A percentile compares a stretch with the other conserved stretches of the same genome.
Evolutionary conservation across 768 basidiomycete species (phyloP).

Genomic region (Chalciporus pseudorubinellus): DNA sequence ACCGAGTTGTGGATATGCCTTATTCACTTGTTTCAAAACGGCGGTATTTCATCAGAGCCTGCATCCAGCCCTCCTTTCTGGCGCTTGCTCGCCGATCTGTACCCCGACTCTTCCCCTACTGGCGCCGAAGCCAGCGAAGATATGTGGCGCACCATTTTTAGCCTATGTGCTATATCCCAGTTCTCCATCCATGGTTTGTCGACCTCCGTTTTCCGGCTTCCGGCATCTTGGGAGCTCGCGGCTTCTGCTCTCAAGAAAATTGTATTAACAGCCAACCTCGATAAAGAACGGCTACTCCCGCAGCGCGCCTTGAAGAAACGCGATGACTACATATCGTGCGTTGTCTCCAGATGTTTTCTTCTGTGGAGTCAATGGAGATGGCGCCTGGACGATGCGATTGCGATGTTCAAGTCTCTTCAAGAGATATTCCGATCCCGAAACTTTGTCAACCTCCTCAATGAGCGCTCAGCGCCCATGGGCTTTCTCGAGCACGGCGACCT

Average conservation of each 20-base stretch:
- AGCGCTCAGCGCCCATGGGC: conserved; percentile 62
- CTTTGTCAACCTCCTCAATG: conserved; percentile 66
- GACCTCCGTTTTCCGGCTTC: conserved; percentile 39
- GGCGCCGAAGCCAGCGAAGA: conserved; percentile 55
- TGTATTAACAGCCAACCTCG: conserved; percentile 48
- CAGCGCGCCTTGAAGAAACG: conserved; percentile 45
- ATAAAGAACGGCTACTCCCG: conserved; percentile 40
- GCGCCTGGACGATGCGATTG: conserved; percentile 55
- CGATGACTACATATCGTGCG: conserved; percentile 67
- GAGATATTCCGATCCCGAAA: conserved; percentile 76
- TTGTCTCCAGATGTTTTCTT: conserved; percentile 72
- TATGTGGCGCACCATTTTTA: conserved; percentile 70
- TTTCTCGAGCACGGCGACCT: conserved; percentile 63
- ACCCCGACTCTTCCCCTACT: conserved; percentile 32
- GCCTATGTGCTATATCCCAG: conserved; percentile 72
- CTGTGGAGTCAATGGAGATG: conserved; percentile 78
- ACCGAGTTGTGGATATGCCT: conserved; percentile 76
- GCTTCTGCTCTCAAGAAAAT: conserved; percentile 56
- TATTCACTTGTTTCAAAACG: conserved; percentile 50
- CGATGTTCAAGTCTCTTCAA: conserved; percentile 60
- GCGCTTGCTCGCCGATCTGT: conserved; percentile 38
- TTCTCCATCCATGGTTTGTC: conserved; percentile 59
- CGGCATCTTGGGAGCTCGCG: conserved; percentile 67
- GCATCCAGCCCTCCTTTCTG: conserved; percentile 42
- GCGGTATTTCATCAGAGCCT: conserved; percentile 15